Percentiles rank a stretch among this genome's conserved stretches.
Evolutionary conservation across 108 stramenopile species (phyloP).

Genomic region (Cylindrotheca fusiformis): DNA sequence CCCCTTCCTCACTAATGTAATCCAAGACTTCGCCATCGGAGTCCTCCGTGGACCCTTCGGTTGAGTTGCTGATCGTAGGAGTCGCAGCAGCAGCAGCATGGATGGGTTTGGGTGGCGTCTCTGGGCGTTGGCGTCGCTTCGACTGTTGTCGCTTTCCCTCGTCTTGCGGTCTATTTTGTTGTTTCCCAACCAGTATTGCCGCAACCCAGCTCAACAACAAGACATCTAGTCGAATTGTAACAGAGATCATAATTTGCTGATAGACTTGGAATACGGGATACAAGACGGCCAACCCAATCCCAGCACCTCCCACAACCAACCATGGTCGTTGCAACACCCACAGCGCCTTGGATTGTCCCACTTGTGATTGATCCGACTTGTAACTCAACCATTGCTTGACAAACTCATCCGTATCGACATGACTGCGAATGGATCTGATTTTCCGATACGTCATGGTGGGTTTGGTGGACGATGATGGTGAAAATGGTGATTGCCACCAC

Average conservation of each 20-base stretch:
- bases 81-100: background rate
- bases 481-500: slow-evolving; percentile 18
- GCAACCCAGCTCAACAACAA: slow-evolving; percentile 25
- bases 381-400: slow-evolving; percentile 47
- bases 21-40: slow-evolving; percentile 33
- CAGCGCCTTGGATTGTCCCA: background rate
- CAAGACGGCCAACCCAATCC: slow-evolving; percentile 11
- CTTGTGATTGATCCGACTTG: background rate
- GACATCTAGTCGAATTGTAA: slow-evolving; percentile 37
- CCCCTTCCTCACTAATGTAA: slow-evolving; percentile 8
- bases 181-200: slow-evolving; percentile 29
- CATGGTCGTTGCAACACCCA: slow-evolving; percentile 32
- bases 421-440: slow-evolving; percentile 5
- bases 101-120: background rate
- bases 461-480: too few relatives aligned
- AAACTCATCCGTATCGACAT: slow-evolving; percentile 20
- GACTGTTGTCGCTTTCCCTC: background rate
- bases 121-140: background rate
- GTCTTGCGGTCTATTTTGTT: background rate
- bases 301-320: slow-evolving; percentile 21
- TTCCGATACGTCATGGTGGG: slow-evolving; percentile 16
- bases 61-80: background rate
- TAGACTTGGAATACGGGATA: slow-evolving; percentile 19
- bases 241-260: slow-evolving; percentile 15
- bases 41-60: slow-evolving; percentile 18